phyloP scores from a whole-genome alignment of 306 rosid species.

The Trifolium dubium region DNA sequence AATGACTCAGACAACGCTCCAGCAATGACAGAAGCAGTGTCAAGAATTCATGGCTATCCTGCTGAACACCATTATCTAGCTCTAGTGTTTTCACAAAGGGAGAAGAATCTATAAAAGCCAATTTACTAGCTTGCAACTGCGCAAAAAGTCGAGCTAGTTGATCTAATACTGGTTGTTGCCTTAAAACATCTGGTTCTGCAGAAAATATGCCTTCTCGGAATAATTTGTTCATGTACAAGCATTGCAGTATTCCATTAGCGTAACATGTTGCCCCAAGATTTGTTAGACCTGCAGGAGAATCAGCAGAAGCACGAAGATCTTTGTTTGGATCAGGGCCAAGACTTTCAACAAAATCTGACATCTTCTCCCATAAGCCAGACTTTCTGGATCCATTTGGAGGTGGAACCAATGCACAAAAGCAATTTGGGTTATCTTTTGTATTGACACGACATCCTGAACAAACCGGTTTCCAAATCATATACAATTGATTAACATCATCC shows the following conservation, averaged over 20 bases:
- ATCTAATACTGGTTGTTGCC: constrained; percentile 76
- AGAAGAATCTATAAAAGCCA: constrained; percentile 85
- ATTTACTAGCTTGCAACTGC: constrained; percentile 79
- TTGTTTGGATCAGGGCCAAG: constrained; percentile 84
- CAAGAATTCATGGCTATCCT: constrained; percentile 95
- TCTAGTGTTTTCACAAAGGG: constrained; percentile 91
- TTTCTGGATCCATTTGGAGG: constrained; percentile 79
- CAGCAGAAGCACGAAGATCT: constrained; percentile 73
- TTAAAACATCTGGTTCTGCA: constrained; percentile 76
- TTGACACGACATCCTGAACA: constrained; percentile 94
- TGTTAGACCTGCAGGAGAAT: constrained; percentile 89
- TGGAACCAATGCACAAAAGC: constrained; percentile 89
- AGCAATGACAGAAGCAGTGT: constrained; percentile 90
- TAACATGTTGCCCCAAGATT: constrained; percentile 99
- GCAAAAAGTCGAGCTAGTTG: constrained; percentile 84
- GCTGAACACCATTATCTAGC: constrained; percentile 98
- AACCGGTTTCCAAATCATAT: constrained; percentile 73
- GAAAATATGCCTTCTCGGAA: constrained; percentile 87
- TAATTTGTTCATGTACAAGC: constrained; percentile 83
- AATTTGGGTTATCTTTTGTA: constrained; percentile 88
- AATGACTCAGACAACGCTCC: constrained; percentile 77
- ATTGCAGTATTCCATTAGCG: constrained; percentile 95
- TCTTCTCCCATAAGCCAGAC: constrained; percentile 91
- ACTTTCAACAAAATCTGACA: constrained; percentile 69
- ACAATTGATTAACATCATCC: constrained; percentile 68